Percentiles rank a stretch among this genome's conserved stretches.
phyloP scores from a whole-genome alignment of 202 grass and related monocot species.

The Dendrocalamus latiflorus region DNA sequence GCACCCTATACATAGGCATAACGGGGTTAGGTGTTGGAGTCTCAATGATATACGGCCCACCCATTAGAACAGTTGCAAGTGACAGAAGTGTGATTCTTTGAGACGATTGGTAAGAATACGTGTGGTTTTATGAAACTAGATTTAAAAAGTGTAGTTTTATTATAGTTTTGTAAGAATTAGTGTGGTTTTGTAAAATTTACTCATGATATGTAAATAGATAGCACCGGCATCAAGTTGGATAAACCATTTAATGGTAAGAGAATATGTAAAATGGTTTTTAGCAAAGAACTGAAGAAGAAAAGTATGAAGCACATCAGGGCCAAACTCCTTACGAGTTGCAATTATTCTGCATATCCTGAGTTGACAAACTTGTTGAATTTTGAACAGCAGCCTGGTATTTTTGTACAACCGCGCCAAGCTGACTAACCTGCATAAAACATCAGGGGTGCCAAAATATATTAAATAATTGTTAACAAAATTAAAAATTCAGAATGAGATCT shows the following conservation, averaged over 20 bases:
- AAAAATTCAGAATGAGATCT: not conserved
- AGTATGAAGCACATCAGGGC: not conserved
- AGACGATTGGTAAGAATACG: no score
- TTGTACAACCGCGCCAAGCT: constrained; percentile 73
- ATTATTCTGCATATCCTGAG: constrained; percentile 91
- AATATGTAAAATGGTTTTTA: constrained; percentile 10
- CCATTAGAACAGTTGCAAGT: no score
- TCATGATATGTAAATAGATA: no score
- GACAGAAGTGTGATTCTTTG: no score
- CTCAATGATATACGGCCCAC: no score
- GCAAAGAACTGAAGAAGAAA: constrained; percentile 11
- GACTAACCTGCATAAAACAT: constrained; percentile 69
- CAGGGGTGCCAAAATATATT: constrained; percentile 8
- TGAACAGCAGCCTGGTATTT: constrained; percentile 79
- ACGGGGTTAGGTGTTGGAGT: no score
- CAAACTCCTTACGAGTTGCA: constrained; percentile 80
- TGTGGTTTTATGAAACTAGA: no score
- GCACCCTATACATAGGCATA: no score
- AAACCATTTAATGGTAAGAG: constrained; percentile 4
- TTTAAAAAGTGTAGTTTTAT: no score
- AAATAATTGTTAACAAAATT: not conserved
- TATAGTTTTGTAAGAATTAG: no score
- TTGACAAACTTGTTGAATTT: constrained; percentile 60
- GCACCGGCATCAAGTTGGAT: constrained; percentile 7
- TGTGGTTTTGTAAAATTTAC: no score